A percentile compares a stretch with the other conserved stretches of the same genome.
These are phyloP conservation scores for Botryosphaeria dothidea DNA, from an alignment of 2,329 filamentous ascomycete species.

Conservation along the genomic window DNA sequence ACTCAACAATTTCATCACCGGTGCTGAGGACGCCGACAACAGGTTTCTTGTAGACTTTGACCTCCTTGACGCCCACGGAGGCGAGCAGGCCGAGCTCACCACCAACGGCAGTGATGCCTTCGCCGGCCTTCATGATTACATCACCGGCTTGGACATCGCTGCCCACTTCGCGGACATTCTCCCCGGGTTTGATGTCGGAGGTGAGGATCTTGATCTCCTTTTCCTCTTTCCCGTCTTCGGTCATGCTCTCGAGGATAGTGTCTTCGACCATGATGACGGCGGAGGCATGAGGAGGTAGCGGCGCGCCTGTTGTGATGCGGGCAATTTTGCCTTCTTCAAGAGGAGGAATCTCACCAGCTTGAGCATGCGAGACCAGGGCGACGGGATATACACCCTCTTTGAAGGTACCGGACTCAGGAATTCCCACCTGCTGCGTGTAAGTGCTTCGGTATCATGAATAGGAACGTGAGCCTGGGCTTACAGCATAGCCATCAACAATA, in stretches of 20 bases:
- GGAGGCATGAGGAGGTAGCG: constrained; percentile 82
- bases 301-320: constrained; percentile 91
- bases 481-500: constrained; percentile 93
- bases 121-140: constrained; percentile 72
- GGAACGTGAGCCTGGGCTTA: constrained; percentile 8
- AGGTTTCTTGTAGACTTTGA: constrained; percentile 74
- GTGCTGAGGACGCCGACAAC: constrained; percentile 87
- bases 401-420: constrained; percentile 43
- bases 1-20: constrained; percentile 87
- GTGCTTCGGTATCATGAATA: background rate
- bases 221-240: constrained; percentile 81
- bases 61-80: constrained; percentile 73
- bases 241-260: constrained; percentile 73
- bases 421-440: constrained; percentile 26
- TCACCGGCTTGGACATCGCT: constrained; percentile 76
- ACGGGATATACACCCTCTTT: constrained; percentile 83
- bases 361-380: constrained; percentile 80
- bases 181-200: constrained; percentile 69
- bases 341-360: constrained; percentile 65
- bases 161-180: constrained; percentile 89
- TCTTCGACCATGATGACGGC: constrained; percentile 98
- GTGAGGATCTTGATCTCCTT: constrained; percentile 84
- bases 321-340: constrained; percentile 76
- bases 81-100: constrained; percentile 90
- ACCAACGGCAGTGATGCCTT: constrained; percentile 81